Conservation (phyloP, 225 moss, liverwort and hornwort species). For the Rhytidiadelphus loreus region DNA sequence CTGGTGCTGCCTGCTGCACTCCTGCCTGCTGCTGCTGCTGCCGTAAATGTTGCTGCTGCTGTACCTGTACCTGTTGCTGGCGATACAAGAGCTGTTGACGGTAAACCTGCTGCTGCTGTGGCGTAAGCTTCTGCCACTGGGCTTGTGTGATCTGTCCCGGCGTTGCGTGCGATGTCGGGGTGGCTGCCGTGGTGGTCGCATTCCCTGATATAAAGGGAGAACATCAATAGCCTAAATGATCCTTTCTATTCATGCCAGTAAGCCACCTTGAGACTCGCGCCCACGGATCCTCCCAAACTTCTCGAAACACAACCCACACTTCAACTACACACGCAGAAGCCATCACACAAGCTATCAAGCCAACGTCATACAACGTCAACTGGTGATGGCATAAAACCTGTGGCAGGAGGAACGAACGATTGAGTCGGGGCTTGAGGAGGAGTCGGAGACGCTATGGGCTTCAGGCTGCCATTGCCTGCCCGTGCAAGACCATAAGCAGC, state of each 20-base stretch:
- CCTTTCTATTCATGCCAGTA: neutral
- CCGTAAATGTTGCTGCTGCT: neutral
- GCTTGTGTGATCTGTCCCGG: slow-evolving; percentile 14
- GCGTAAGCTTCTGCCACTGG: slow-evolving; percentile 32
- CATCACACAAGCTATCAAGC: neutral
- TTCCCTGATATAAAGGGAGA: slow-evolving; percentile 14
- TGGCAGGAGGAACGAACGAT: slow-evolving; percentile 40
- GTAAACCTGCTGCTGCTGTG: slow-evolving; percentile 40
- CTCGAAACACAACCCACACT: neutral
- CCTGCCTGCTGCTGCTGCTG: slow-evolving; percentile 18
- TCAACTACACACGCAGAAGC: neutral
- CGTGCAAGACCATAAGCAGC: slow-evolving; percentile 60
- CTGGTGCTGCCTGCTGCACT: slow-evolving; percentile 4
- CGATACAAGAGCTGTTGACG: slow-evolving; percentile 17
- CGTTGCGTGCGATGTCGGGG: slow-evolving; percentile 1
- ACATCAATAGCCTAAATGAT: neutral
- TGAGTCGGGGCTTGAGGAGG: slow-evolving; percentile 18
- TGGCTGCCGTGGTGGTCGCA: slow-evolving; percentile 11
- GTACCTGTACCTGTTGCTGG: neutral
- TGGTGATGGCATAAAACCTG: slow-evolving; percentile 21
- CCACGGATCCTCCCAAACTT: neutral
- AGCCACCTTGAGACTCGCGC: neutral
- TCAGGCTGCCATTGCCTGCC: slow-evolving; percentile 63
- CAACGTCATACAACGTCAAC: neutral
- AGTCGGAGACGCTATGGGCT: slow-evolving; percentile 31